Evolutionary conservation across 345 rosid genomes (phyloP), one percentile per base, ranked within the genome.

Genomic region (Euphorbia peplus): DNA sequence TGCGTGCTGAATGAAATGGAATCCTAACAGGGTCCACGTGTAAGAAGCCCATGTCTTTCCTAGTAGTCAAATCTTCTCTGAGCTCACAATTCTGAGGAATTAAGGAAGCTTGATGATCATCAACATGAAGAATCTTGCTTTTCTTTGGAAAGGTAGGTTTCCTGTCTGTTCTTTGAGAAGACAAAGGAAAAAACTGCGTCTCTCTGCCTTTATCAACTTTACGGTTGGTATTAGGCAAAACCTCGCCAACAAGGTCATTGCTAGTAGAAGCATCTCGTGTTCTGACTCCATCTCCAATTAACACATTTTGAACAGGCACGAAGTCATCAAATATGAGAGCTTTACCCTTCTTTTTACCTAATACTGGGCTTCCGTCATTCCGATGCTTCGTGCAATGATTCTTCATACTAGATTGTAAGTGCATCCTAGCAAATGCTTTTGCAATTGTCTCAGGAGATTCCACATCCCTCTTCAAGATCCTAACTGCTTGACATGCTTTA

Each of bases 341-440:
- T 64, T 74, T 77, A 57, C 76, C 82, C 77, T 79, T 90, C 80
- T 83, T 88, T 81, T 83, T 87, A 41, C 81, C 83, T 13, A 63
- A 60, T 32, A 61, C 66, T 16, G 78, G 76, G 70, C 71, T 70
- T 76, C 70, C 78, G 32, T 85, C 86, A 55, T 59, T 72, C 63
- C 73, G 81, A 60, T 68, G 64, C 44, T 84, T 76, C 58, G 71
- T 72, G 70, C 83, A 73, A 32, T 64, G 72, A 56, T 69, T 74
- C 69, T 81, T 81, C 35, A 68, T 28, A 64, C 69, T 69, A 76
- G 79, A 71, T 66, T 73, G 78, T 21, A 73, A 68, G 53, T 54
- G 77, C 71, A 65, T 62, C 55, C 72, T 72, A 48, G 70, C 71
- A 64, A 63, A 57, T 65, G 74, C 76, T 73, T 58, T 70, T 35